Base-by-base conservation (phyloP, 78 protist species). In the Mantamonas sphyraenae region DNA sequence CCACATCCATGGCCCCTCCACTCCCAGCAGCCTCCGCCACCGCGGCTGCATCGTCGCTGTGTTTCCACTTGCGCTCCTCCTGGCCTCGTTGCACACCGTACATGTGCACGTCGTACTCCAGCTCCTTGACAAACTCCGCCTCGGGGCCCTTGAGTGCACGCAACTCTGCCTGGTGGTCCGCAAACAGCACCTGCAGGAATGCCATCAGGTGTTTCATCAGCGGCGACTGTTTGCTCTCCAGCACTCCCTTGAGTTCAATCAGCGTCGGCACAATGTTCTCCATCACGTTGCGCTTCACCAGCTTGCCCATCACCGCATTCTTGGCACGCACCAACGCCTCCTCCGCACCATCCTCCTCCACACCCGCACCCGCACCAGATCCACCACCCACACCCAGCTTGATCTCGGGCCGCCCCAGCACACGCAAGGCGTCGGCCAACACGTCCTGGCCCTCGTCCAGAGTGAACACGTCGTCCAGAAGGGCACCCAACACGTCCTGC, bases 181-280 rank as follows among this genome's bases (percentile, higher is more conserved):
- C 16, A 22, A 53, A 24, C 51, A 69, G 35, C 33, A 9, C 33
- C 14, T 40, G 19, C 56, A 50, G 14, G 38, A 12, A 50, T 22
- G 59, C 47, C 74, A 69, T 69, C 47, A 69, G 63, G 34, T 16
- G n/a, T 22, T 24, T 38, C 31, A 55, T 35, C 42, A 69, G 74
- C 40, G 64, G 60, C 47, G 74, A 69, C 42, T 26, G 64, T 26
- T 4, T 7, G n/a, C 10, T 10, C 66, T 69, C 64, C 34, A 69
- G 63, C 37, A 55, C 58, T 7, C 7, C 38, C 66, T 69, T 69
- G 35, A 69, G 56, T 59, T 42, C 74, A 1, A 50, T 56, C 66
- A 55, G 16, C 53, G 56, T 55, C 28, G 74, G 74, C 62, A 68
- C 64, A 34, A 69, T 19, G 56, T 55, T 50, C 74, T 69, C 58